These are phyloP conservation scores for Litsea cubeba DNA, from an alignment of 164 flowering plant species.

Conservation along the genomic window DNA sequence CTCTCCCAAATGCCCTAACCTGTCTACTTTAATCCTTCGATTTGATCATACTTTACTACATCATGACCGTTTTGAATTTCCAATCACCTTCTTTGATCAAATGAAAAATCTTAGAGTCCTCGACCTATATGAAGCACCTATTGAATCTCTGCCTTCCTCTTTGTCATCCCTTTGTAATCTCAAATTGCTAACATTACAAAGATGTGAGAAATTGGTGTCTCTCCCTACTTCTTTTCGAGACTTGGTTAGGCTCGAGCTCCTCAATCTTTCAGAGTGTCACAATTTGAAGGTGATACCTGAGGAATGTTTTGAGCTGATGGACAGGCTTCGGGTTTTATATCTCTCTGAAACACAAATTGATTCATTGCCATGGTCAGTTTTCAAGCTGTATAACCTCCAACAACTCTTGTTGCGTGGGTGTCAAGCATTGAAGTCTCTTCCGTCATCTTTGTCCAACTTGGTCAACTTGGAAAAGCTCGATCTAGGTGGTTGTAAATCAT, in stretches of 20 bases:
- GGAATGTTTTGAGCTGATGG: not conserved
- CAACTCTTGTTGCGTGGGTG: not conserved
- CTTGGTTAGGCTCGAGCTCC: not conserved
- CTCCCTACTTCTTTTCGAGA: not conserved
- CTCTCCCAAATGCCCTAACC: not conserved
- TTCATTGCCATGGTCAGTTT: not conserved
- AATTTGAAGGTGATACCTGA: not conserved
- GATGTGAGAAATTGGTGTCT: not conserved
- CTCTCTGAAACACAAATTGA: not conserved
- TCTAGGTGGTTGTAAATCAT: not conserved
- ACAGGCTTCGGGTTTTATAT: not conserved
- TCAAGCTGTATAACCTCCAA: not conserved
- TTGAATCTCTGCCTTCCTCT: not conserved
- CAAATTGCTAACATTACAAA: not conserved
- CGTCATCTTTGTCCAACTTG: not conserved
- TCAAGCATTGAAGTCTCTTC: not conserved
- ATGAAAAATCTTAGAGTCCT: not conserved
- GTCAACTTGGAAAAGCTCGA: not conserved
- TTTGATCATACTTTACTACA: accelerated
- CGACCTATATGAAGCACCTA: not conserved
- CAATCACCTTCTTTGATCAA: not conserved
- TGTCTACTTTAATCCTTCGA: not conserved
- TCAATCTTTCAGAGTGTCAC: accelerated
- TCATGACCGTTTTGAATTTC: not conserved
- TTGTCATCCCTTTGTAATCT: not conserved